Conservation (phyloP, 805 yeast species). For the Wickerhamomyces sydowiorum region DNA sequence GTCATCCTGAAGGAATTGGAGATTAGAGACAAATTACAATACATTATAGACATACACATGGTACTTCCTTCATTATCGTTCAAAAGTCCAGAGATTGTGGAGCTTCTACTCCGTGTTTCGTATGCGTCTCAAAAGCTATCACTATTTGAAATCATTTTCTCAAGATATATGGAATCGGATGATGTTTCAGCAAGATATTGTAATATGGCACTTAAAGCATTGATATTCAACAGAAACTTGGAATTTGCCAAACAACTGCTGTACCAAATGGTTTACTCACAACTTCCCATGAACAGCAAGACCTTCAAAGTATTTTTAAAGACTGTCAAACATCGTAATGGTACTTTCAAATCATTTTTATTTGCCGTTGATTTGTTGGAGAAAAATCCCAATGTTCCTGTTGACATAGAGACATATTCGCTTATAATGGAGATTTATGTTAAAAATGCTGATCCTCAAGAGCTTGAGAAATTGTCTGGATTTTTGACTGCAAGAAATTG, state of each 20-base stretch:
- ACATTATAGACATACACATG: background rate
- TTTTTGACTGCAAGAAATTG: background rate
- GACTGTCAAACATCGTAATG: constrained; percentile 8
- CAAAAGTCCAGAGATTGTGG: background rate
- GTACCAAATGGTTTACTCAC: constrained; percentile 19
- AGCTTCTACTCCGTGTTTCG: background rate
- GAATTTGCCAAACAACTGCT: constrained; percentile 22
- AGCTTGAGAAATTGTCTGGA: background rate
- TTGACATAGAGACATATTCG: constrained; percentile 13
- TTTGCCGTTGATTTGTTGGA: constrained; percentile 17
- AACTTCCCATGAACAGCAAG: constrained; percentile 18
- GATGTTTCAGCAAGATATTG: constrained; percentile 2
- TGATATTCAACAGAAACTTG: constrained; percentile 14
- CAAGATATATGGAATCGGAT: background rate
- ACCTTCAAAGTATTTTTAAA: constrained; percentile 15
- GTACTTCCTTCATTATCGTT: background rate
- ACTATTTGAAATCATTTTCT: background rate
- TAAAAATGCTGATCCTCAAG: constrained; percentile 2
- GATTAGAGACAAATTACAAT: background rate
- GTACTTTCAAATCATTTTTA: constrained; percentile 12
- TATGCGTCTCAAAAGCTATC: background rate
- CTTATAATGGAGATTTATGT: constrained; percentile 3
- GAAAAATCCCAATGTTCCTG: constrained; percentile 15
- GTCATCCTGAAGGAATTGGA: background rate
- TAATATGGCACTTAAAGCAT: constrained; percentile 16